A percentile compares a stretch with the other conserved stretches of the same genome.
phyloP scores from a whole-genome alignment of 1,284 basidiomycete species.

The Inonotus hispidus region DNA sequence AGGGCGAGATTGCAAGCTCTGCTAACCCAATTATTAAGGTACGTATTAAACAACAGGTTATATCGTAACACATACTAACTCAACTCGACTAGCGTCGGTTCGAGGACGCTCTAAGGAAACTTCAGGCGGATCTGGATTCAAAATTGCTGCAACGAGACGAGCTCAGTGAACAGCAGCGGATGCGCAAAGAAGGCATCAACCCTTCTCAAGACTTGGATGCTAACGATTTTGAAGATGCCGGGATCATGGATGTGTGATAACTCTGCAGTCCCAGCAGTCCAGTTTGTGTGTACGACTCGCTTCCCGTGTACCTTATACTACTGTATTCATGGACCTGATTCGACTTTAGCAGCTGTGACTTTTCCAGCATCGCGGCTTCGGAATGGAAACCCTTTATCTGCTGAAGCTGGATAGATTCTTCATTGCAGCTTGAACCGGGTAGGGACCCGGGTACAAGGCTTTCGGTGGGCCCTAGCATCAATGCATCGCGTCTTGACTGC shows the following conservation, averaged over 20 bases:
- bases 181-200: slow-evolving; percentile 56
- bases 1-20: slow-evolving; percentile 78
- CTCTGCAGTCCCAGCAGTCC: no score
- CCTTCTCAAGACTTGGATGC: slow-evolving; percentile 42
- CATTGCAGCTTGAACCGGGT: no score
- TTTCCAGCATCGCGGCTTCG: background rate
- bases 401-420: no score
- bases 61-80: slow-evolving; percentile 11
- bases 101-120: slow-evolving; percentile 86
- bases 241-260: slow-evolving; percentile 22
- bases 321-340: background rate
- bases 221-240: slow-evolving; percentile 39
- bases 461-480: no score
- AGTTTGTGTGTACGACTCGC: background rate
- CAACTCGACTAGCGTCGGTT: slow-evolving; percentile 70
- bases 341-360: background rate
- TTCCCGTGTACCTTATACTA: background rate
- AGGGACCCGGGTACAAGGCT: no score
- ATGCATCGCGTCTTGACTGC: no score
- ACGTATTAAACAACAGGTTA: slow-evolving; percentile 16
- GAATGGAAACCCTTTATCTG: no score
- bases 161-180: slow-evolving; percentile 62
- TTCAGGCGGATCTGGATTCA: slow-evolving; percentile 81
- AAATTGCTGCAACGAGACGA: slow-evolving; percentile 79
- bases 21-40: slow-evolving; percentile 87